A percentile compares a stretch with the other conserved stretches of the same genome.
These are phyloP conservation scores for Galerina sulciceps DNA, from an alignment of 768 basidiomycete species.

Conservation along the genomic window DNA sequence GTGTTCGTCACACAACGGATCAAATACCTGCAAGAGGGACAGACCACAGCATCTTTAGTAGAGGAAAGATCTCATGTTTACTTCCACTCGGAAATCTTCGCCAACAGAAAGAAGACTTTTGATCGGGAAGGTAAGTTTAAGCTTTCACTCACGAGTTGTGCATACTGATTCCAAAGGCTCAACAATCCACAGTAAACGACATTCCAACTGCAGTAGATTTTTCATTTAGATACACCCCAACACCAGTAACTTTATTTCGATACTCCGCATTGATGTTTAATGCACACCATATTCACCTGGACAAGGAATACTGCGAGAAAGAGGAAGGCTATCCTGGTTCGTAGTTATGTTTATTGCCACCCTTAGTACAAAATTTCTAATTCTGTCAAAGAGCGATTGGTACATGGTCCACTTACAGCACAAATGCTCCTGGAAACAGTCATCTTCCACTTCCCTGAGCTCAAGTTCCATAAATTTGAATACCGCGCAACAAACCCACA, in stretches of 20 bases:
- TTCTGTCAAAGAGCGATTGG: conserved; percentile 64
- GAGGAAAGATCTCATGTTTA: conserved; percentile 79
- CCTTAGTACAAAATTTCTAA: not conserved
- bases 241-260: conserved; percentile 75
- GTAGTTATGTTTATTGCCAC: conserved; percentile 13
- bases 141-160: not conserved
- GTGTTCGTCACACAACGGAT: conserved; percentile 76
- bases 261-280: conserved; percentile 90
- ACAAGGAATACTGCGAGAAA: conserved; percentile 69
- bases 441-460: conserved; percentile 50
- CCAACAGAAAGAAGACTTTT: conserved; percentile 30
- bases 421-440: conserved; percentile 75
- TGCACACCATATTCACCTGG: conserved; percentile 83
- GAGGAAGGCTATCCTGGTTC: conserved; percentile 76
- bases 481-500: conserved; percentile 74
- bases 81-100: conserved; percentile 27
- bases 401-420: conserved; percentile 84
- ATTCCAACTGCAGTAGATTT: conserved; percentile 57
- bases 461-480: conserved; percentile 55
- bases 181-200: conserved; percentile 44
- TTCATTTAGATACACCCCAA: conserved; percentile 69
- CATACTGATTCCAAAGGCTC: too few relatives aligned
- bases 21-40: conserved; percentile 49
- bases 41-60: conserved; percentile 47
- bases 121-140: conserved; percentile 47